Percentiles rank a stretch among this genome's conserved stretches.
These are phyloP conservation scores for Marasmius sp. DNA, from an alignment of 1,284 basidiomycete species.

Conservation along the genomic window DNA sequence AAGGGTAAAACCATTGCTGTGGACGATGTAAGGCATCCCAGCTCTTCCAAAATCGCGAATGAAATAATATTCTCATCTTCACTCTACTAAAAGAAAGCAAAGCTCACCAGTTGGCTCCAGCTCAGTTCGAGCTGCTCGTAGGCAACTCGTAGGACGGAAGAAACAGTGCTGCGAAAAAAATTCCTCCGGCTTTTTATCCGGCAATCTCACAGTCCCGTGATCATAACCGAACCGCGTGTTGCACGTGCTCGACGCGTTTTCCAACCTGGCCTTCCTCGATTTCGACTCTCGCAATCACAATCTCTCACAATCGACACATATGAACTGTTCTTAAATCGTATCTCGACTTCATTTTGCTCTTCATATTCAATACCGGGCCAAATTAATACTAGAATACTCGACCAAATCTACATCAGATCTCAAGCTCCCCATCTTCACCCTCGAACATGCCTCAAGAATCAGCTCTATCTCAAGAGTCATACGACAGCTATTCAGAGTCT, in stretches of 20 bases:
- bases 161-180: background rate
- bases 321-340: background rate
- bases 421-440: background rate
- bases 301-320: background rate
- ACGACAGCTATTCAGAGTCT: background rate
- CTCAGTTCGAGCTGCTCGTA: too few relatives aligned
- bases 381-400: background rate
- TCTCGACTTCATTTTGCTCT: background rate
- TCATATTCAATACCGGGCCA: background rate
- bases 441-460: background rate
- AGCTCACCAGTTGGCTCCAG: background rate
- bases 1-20: slow-evolving; percentile 8
- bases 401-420: background rate
- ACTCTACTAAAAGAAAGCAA: background rate
- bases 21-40: slow-evolving; percentile 7
- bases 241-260: slow-evolving; percentile 4
- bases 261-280: background rate
- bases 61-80: slow-evolving; percentile 2
- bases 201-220: background rate
- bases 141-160: too few relatives aligned
- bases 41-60: slow-evolving; percentile 13
- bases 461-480: background rate
- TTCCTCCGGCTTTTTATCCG: background rate
- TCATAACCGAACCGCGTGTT: background rate
- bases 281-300: background rate